Evolutionary conservation across 805 yeast species (phyloP), one percentile per base, ranked within the genome.

Genomic region (Millerozyma miso): DNA sequence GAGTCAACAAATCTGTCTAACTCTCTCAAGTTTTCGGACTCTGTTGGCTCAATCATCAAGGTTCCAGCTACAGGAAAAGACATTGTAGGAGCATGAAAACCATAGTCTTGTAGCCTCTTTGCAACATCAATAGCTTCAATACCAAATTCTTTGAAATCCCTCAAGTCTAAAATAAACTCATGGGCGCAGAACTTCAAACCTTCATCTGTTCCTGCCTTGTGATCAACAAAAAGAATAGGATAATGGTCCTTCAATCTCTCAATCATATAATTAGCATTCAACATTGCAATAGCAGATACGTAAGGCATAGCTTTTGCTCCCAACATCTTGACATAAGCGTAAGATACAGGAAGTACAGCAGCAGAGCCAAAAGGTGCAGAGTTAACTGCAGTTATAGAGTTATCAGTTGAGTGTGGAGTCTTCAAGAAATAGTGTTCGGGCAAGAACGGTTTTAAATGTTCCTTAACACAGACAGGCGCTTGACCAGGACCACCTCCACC

Each of bases 401-500:
- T 74, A 48, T 49, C 62, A 14, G 73, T 65, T 19, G 70, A 59
- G 47, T 62, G 71, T 2, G 83, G 80, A 55, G 81, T 76, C 19
- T 65, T 54, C 13, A 79, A 72, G 33, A 85, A 71, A 17, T 78
- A 76, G 65, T 93, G 97, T 12, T 73, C 71, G 37, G 99, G 99
- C 55, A 93, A 75, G 67, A 79, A 89, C 41, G 88, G 87, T 35
- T 75, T 77, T 55, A 93, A 73, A 63, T 88, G 96, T 39, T 75
- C 69, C 52, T 82, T 83, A 44, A 91, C 98, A 75, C 98, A 88
- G 50, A 93, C 93, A 40, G 98, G 98, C 15, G 97, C 99, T 56
- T 89, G 95, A 60, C 98, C 99, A 34, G 99, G 99, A 35, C 99
- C 99, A 62, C 99, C 99, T 60, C 99, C 99, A 59, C 99, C 99